Percentiles rank a stretch among this genome's conserved stretches.
Conservation (phyloP, 1,139 yeast species). For the Lodderomyces margitis region DNA sequence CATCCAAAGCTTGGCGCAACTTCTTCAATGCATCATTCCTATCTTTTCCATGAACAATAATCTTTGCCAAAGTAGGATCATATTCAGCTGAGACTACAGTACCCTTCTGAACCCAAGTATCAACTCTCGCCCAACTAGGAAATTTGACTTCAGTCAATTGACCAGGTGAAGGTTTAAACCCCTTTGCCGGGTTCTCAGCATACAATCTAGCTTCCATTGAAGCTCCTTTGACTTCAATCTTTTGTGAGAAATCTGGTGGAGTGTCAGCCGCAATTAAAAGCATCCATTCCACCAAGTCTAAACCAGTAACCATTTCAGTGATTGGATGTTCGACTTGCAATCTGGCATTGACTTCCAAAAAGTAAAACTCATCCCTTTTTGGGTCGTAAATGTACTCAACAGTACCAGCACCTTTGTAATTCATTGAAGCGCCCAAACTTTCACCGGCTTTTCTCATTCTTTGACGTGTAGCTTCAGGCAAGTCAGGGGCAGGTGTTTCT, state of each 20-base stretch:
- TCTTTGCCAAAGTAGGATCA: constrained; percentile 95
- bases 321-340: constrained; percentile 97
- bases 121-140: constrained; percentile 89
- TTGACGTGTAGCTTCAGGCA: constrained; percentile 74
- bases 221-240: constrained; percentile 70
- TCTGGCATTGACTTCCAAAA: constrained; percentile 94
- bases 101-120: constrained; percentile 91
- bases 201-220: constrained; percentile 95
- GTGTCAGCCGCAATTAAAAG: constrained; percentile 83
- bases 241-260: constrained; percentile 71
- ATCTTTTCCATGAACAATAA: constrained; percentile 89
- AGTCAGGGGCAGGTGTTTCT: constrained; percentile 96
- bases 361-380: constrained; percentile 81
- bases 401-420: constrained; percentile 95
- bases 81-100: constrained; percentile 89
- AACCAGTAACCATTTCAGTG: constrained; percentile 91
- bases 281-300: constrained; percentile 98
- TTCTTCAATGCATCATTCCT: constrained; percentile 79
- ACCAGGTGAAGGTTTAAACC: constrained; percentile 95
- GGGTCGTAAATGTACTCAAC: constrained; percentile 94
- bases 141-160: constrained; percentile 80
- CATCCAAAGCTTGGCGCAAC: constrained; percentile 76
- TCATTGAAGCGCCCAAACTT: constrained; percentile 72
- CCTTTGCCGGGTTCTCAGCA: constrained; percentile 95
- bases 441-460: constrained; percentile 84